A percentile compares a stretch with the other conserved stretches of the same genome.
phyloP scores from a whole-genome alignment of 495 filamentous ascomycete genomes.

The Aspergillus nidulans region DNA sequence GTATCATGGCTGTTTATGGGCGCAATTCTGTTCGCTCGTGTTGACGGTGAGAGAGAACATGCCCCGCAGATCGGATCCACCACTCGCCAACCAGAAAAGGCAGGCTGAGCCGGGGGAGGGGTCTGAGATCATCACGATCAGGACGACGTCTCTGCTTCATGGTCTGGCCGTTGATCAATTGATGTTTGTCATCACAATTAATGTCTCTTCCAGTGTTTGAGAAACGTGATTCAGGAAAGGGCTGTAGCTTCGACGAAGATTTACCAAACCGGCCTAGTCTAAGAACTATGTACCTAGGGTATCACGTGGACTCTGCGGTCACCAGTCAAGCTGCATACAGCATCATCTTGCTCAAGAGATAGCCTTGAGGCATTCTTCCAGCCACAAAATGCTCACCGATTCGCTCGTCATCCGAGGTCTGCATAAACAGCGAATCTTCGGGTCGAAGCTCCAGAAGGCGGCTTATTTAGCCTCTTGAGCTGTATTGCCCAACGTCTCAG shows the following conservation, averaged over 20 bases:
- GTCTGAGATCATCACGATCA: background rate
- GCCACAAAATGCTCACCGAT: constrained; percentile 3
- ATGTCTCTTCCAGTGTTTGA: background rate
- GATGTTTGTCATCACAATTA: background rate
- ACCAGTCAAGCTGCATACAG: background rate
- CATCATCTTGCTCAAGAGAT: background rate
- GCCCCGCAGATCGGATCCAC: constrained; percentile 10
- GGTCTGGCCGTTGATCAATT: too few species aligned
- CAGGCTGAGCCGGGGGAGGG: constrained; percentile 1
- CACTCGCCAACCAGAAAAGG: background rate
- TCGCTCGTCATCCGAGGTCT: background rate
- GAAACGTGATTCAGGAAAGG: background rate
- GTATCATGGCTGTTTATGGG: background rate
- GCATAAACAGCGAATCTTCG: background rate
- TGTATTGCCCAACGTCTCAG: too few species aligned
- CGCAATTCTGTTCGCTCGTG: constrained; percentile 1
- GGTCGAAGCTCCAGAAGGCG: background rate
- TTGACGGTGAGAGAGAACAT: constrained; percentile 16
- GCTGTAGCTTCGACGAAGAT: constrained; percentile 7
- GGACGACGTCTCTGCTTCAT: too few species aligned
- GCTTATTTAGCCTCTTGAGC: background rate
- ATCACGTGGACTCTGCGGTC: constrained; percentile 17
- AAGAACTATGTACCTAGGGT: background rate
- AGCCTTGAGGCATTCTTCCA: background rate
- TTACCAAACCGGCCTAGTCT: constrained; percentile 18